phyloP scores from a whole-genome alignment of 1,284 basidiomycete genomes.

The Ustilago esculenta region DNA sequence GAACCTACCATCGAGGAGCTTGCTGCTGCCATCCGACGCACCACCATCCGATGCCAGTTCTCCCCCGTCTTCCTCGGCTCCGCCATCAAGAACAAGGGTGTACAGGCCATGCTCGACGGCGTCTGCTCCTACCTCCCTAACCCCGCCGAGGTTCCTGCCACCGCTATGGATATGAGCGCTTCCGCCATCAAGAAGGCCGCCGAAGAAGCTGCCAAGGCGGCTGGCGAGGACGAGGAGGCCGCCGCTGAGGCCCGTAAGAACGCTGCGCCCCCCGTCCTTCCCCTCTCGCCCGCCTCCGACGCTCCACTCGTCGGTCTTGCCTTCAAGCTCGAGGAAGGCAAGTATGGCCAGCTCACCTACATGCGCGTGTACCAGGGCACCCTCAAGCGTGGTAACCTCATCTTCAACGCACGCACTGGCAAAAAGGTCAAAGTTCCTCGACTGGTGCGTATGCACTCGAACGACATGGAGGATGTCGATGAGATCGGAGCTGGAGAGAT shows the following conservation, averaged over 20 bases:
- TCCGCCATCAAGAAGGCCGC: slow-evolving; percentile 68
- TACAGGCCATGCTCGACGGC: slow-evolving; percentile 93
- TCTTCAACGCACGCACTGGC: slow-evolving; percentile 92
- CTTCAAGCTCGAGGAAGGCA: slow-evolving; percentile 98
- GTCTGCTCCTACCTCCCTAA: slow-evolving; percentile 94
- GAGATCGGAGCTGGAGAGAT: slow-evolving; percentile 98
- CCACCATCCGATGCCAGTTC: slow-evolving; percentile 88
- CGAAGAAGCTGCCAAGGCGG: slow-evolving; percentile 48
- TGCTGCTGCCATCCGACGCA: slow-evolving; percentile 83
- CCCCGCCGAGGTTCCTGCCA: slow-evolving; percentile 81
- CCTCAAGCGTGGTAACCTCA: slow-evolving; percentile 82
- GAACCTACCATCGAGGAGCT: slow-evolving; percentile 73
- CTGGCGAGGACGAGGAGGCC: slow-evolving; percentile 51
- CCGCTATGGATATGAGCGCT: slow-evolving; percentile 82
- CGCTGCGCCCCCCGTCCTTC: slow-evolving; percentile 52
- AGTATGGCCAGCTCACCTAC: slow-evolving; percentile 97
- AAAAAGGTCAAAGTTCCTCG: slow-evolving; percentile 99
- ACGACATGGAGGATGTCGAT: slow-evolving; percentile 99
- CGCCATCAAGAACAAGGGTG: slow-evolving; percentile 96
- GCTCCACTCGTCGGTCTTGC: slow-evolving; percentile 93
- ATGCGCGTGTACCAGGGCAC: slow-evolving; percentile 99
- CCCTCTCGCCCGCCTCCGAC: slow-evolving; percentile 66
- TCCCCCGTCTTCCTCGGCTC: slow-evolving; percentile 97
- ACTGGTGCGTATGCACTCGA: slow-evolving; percentile 95
- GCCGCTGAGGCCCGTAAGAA: slow-evolving; percentile 49